Base-by-base conservation (phyloP, 768 basidiomycete genomes). In the Russula olivacea region DNA sequence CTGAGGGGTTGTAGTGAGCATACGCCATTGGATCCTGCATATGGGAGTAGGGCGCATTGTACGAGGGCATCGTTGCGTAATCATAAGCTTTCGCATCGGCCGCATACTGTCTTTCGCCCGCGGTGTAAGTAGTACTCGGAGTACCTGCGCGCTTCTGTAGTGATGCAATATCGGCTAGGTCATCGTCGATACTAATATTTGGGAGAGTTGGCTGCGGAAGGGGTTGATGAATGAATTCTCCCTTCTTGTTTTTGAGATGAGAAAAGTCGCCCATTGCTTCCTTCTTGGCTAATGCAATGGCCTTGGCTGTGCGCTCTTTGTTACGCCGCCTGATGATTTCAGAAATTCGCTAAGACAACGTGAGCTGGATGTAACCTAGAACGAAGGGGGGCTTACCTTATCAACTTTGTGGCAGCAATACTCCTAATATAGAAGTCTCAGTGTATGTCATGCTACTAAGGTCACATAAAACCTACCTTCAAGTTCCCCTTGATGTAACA, bases 321-420 rank as follows among this genome's bases (percentile, higher is more conserved):
- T 88, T 88, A 74, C 89, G 88, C 66, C 90, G 88, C 75, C 91
- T 94, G 80, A 98, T 93, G 63, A 98, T 86, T 71, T 88, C 91
- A 61, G 87, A 83, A 69, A 98, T 98, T 66, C 96, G 93, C 91
- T 93, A 15, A 65, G 38, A 49, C 23, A 58, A 53, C 21, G 52
- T 71, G 40, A 69, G 64, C 47, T 51, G 58, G 64, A 45, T 34
- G 41, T 40, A 23, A 58, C 19, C 66, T 60, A n/a, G n/a, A 12
- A 49, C 5, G 21, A 53, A n/a, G 12, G 30, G 14, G 28, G 62
- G 34, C 65, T 60, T 71, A 92, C 91, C 84, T 98, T 98, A 79
- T 99, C 96, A 55, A 98, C 93, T 75, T 98, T 97, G 79, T 98
- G 93, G 73, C 95, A 98, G 74, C 91, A 92, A 76, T 97, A 98